Conservation (phyloP, 768 basidiomycete species). For the Hemileccinum impolitum region DNA sequence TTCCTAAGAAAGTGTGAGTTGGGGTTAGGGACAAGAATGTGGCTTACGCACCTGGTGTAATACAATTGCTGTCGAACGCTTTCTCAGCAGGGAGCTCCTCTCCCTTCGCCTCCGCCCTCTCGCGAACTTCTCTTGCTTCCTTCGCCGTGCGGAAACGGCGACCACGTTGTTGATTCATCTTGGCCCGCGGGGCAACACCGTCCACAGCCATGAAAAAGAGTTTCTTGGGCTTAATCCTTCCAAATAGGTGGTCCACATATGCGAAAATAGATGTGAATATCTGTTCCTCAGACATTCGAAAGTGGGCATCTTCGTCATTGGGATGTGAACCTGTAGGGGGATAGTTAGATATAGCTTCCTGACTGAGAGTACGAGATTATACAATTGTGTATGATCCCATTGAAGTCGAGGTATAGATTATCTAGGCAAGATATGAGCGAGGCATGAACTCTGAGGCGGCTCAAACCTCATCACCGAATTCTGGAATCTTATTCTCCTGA, state of each 20-base stretch:
- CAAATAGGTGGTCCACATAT: constrained; percentile 95
- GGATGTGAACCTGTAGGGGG: constrained; percentile 75
- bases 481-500: constrained; percentile 97
- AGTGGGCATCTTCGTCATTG: constrained; percentile 94
- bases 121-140: constrained; percentile 82
- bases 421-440: constrained; percentile 41
- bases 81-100: constrained; percentile 91
- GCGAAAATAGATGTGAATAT: constrained; percentile 97
- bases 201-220: constrained; percentile 99
- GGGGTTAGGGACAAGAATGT: background rate
- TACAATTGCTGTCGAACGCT: constrained; percentile 98
- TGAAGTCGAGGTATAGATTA: constrained; percentile 93
- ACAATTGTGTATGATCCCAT: constrained; percentile 89
- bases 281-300: constrained; percentile 92
- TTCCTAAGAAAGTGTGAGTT: constrained; percentile 51
- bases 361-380: background rate
- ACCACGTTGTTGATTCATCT: constrained; percentile 99
- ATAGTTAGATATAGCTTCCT: background rate
- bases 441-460: background rate
- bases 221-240: constrained; percentile 96
- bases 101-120: constrained; percentile 84
- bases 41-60: constrained; percentile 81
- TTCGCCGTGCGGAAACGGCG: constrained; percentile 92
- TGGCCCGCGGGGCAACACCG: constrained; percentile 94
- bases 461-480: constrained; percentile 66